Evolutionary conservation across 495 filamentous ascomycete species (phyloP).

Genomic region (Penicillium odoratum): DNA sequence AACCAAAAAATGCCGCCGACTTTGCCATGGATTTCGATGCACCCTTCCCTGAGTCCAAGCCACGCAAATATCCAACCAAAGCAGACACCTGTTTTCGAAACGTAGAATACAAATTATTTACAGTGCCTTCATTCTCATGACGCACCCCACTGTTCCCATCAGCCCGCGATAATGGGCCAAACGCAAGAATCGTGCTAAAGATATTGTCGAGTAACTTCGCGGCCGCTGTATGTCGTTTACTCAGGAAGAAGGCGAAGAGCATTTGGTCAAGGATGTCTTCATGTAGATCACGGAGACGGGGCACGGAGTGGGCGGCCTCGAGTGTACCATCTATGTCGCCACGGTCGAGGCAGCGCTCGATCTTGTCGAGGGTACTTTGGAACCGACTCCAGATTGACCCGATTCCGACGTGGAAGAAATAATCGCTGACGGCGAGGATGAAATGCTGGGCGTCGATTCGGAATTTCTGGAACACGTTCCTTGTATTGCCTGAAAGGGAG

Average conservation of each 20-base stretch:
- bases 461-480: conserved; percentile 60
- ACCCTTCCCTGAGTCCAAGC: conserved; percentile 50
- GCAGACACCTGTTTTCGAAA: conserved; percentile 69
- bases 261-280: conserved; percentile 77
- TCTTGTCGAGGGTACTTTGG: conserved; percentile 58
- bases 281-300: conserved; percentile 66
- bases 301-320: conserved; percentile 57
- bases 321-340: conserved; percentile 47
- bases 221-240: conserved; percentile 54
- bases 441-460: conserved; percentile 78
- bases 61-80: conserved; percentile 51
- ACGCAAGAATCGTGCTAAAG: conserved; percentile 68
- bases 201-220: conserved; percentile 76
- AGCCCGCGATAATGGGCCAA: conserved; percentile 53
- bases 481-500: conserved; percentile 36
- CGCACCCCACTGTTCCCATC: conserved; percentile 41
- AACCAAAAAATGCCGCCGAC: conserved; percentile 26
- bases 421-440: conserved; percentile 61
- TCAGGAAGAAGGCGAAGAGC: conserved; percentile 69
- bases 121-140: conserved; percentile 42
- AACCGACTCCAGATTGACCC: conserved; percentile 69
- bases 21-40: conserved; percentile 34
- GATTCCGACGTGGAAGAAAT: conserved; percentile 78
- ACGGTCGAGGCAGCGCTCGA: conserved; percentile 58
- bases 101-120: conserved; percentile 55